Evolutionary conservation across 164 flowering plant genomes (phyloP).

Genomic region (Litsea cubeba): DNA sequence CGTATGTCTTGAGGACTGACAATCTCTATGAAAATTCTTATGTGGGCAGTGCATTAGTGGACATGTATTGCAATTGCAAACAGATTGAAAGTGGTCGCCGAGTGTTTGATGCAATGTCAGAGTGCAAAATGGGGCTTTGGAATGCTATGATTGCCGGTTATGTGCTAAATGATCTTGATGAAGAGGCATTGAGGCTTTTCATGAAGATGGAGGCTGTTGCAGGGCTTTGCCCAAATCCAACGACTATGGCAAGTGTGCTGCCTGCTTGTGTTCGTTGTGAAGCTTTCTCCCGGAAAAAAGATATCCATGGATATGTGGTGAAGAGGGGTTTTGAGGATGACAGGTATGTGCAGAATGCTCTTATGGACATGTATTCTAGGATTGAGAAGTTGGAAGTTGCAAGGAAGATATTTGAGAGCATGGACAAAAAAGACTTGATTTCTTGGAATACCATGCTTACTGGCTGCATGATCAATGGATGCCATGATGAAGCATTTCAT

Average conservation of each 20-base stretch:
- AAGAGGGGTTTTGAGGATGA: constrained; percentile 54
- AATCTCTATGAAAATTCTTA: constrained; percentile 44
- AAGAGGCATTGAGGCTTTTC: constrained; percentile 55
- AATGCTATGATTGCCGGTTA: constrained; percentile 86
- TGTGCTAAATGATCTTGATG: constrained; percentile 47
- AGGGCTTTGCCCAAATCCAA: constrained; percentile 52
- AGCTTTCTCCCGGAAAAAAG: constrained; percentile 47
- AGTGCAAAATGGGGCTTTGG: constrained; percentile 49
- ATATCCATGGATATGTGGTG: constrained; percentile 60
- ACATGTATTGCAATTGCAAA: constrained; percentile 77
- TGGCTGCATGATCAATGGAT: constrained; percentile 50
- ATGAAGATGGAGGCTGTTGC: constrained; percentile 43
- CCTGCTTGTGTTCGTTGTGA: constrained; percentile 61
- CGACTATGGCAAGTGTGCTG: constrained; percentile 67
- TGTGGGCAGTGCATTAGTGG: constrained; percentile 73
- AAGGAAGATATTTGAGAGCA: constrained; percentile 41
- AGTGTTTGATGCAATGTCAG: constrained; percentile 44
- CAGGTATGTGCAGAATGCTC: constrained; percentile 69
- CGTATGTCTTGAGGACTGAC: constrained; percentile 46
- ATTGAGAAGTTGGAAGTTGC: constrained; percentile 51
- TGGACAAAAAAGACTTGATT: constrained; percentile 56
- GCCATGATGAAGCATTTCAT: constrained; percentile 45
- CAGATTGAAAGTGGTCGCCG: constrained; percentile 42
- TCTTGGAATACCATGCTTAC: constrained; percentile 88
- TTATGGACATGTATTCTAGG: constrained; percentile 78